These are phyloP conservation scores for Ganoderma multipileum DNA, from an alignment of 1,284 basidiomycete genomes.

Conservation along the genomic window DNA sequence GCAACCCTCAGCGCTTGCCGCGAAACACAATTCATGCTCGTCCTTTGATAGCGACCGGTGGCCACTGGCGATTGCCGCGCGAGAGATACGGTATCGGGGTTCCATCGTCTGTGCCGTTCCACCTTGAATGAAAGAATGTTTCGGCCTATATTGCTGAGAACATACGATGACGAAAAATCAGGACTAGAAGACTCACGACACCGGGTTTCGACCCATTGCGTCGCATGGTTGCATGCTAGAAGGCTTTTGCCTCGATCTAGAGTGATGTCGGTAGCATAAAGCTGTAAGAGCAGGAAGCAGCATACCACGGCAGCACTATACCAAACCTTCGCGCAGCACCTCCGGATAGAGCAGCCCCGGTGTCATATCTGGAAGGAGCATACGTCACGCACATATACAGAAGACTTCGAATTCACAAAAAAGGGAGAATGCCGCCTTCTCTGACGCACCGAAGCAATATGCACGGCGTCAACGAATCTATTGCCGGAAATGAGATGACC, in stretches of 20 bases:
- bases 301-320: background rate
- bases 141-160: background rate
- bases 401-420: slow-evolving; percentile 1
- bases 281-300: background rate
- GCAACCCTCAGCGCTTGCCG: background rate
- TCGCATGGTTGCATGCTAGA: background rate
- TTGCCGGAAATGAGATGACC: background rate
- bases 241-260: background rate
- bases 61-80: background rate
- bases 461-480: background rate
- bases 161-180: background rate
- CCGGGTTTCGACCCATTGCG: background rate
- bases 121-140: background rate
- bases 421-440: background rate
- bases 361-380: background rate
- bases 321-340: background rate
- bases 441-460: background rate
- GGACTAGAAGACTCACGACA: background rate
- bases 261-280: background rate
- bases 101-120: background rate
- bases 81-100: background rate
- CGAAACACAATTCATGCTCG: background rate
- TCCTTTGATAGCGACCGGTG: background rate
- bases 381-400: background rate
- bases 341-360: slow-evolving; percentile 6